A percentile compares a stretch with the other conserved stretches of the same genome.
Evolutionary conservation across 495 filamentous ascomycete species (phyloP).

Genomic region (Emericellopsis terricola): DNA sequence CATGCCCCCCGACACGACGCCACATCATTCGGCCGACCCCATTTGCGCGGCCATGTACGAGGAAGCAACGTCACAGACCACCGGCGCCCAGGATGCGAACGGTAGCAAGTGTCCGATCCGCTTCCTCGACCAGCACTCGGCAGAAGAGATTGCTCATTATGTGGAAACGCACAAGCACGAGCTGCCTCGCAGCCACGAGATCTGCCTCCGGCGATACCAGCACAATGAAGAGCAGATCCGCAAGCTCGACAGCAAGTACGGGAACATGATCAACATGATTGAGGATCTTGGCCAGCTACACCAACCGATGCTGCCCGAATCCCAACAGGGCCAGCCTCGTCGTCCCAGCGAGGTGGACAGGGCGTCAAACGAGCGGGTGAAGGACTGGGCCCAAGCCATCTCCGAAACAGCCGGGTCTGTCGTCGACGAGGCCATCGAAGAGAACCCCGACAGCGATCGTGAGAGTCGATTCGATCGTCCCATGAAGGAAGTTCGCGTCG

Average conservation of each 20-base stretch:
- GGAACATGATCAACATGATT: conserved; percentile 78
- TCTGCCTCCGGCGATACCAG: conserved; percentile 77
- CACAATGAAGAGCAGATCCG: conserved; percentile 63
- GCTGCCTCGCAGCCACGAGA: conserved; percentile 73
- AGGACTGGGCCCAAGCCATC: conserved; percentile 66
- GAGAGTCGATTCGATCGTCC: conserved; percentile 59
- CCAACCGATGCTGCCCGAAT: conserved; percentile 54
- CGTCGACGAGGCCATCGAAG: conserved; percentile 16
- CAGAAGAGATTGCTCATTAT: conserved; percentile 78
- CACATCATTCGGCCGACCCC: conserved; percentile 33
- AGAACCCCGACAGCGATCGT: conserved; percentile 18
- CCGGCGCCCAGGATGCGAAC: conserved; percentile 25
- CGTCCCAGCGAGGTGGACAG: conserved; percentile 23
- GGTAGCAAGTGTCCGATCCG: conserved; percentile 69
- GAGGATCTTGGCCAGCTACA: conserved; percentile 69
- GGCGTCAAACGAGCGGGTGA: conserved; percentile 44
- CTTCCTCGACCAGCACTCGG: conserved; percentile 72
- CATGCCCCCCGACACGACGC: conserved; percentile 11
- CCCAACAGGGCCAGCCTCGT: conserved; percentile 20
- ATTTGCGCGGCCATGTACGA: conserved; percentile 42
- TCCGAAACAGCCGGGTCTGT: conserved; percentile 18
- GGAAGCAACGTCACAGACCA: conserved; percentile 29
- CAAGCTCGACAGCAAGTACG: conserved; percentile 81
- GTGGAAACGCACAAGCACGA: conserved; percentile 87
- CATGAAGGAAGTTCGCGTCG: conserved; percentile 65